These are phyloP conservation scores for Rhinocladiella similis DNA, from an alignment of 2,329 filamentous ascomycete species.

Conservation along the genomic window DNA sequence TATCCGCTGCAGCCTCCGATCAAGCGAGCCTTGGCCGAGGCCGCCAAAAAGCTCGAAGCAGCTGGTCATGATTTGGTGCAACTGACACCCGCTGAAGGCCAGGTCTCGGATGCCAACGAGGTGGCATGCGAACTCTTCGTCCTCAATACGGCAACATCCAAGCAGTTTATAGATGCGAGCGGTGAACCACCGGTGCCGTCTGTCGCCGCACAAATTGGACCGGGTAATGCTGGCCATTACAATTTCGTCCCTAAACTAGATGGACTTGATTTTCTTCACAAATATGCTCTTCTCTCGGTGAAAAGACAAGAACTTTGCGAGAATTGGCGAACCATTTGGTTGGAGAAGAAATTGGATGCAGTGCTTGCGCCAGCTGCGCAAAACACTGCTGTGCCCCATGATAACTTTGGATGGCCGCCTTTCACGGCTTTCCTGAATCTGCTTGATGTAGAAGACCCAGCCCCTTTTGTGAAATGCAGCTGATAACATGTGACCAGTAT, in stretches of 20 bases:
- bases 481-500: conserved; percentile 16
- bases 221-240: conserved; percentile 15
- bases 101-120: conserved; percentile 22
- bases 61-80: conserved; percentile 50
- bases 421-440: conserved; percentile 56
- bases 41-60: conserved; percentile 51
- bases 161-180: conserved; percentile 24
- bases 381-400: conserved; percentile 53
- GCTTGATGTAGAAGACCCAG: conserved; percentile 46
- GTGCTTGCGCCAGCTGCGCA: conserved; percentile 52
- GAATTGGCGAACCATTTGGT: conserved; percentile 45
- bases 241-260: conserved; percentile 31
- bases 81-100: conserved; percentile 16
- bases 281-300: conserved; percentile 45
- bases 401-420: conserved; percentile 36
- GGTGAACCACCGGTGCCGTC: conserved; percentile 32
- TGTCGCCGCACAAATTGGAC: conserved; percentile 6
- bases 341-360: conserved; percentile 49
- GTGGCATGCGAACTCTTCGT: conserved; percentile 30
- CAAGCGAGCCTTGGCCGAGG: conserved; percentile 46
- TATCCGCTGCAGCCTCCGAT: conserved; percentile 56
- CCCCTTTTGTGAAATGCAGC: not conserved
- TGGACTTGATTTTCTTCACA: conserved; percentile 39
- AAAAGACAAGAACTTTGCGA: conserved; percentile 37
- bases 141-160: conserved; percentile 23